phyloP scores from a whole-genome alignment of 1,284 basidiomycete genomes.

The Sporisorium sorghi region DNA sequence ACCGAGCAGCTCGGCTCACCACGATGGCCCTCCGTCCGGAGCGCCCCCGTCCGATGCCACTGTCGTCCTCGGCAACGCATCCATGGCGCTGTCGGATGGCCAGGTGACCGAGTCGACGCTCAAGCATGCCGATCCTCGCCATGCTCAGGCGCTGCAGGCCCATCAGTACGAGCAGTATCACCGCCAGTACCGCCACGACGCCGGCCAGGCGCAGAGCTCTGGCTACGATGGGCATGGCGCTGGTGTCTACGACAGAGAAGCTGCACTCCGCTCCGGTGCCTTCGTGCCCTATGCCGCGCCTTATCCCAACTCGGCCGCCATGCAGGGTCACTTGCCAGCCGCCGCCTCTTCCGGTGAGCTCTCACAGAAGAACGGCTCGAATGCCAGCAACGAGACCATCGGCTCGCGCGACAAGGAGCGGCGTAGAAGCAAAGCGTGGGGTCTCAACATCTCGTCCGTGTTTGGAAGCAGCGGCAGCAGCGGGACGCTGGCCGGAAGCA shows the following conservation, averaged over 20 bases:
- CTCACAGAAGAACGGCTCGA: conserved; percentile 43
- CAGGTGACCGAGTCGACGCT: conserved; percentile 39
- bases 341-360: conserved; percentile 38
- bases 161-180: conserved; percentile 51
- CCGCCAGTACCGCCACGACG: conserved; percentile 32
- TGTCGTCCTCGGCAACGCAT: conserved; percentile 25
- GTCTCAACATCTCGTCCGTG: conserved; percentile 49
- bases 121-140: conserved; percentile 21
- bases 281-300: conserved; percentile 19
- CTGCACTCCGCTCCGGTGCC: conserved; percentile 14
- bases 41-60: conserved; percentile 32
- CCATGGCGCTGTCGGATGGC: conserved; percentile 22
- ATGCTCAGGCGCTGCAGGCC: conserved; percentile 30
- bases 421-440: conserved; percentile 55
- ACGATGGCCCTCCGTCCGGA: conserved; percentile 29
- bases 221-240: conserved; percentile 42
- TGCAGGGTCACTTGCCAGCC: conserved; percentile 17
- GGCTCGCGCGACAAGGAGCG: conserved; percentile 47
- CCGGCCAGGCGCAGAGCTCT: conserved; percentile 6
- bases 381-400: conserved; percentile 53
- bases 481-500: conserved; percentile 25
- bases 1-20: conserved; percentile 38
- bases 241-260: conserved; percentile 25
- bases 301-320: conserved; percentile 9
- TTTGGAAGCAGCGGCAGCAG: conserved; percentile 40